Evolutionary conservation across 495 filamentous ascomycete species (phyloP), one percentile per base, ranked within the genome.

Genomic region (Trichocladium uniseriatum): DNA sequence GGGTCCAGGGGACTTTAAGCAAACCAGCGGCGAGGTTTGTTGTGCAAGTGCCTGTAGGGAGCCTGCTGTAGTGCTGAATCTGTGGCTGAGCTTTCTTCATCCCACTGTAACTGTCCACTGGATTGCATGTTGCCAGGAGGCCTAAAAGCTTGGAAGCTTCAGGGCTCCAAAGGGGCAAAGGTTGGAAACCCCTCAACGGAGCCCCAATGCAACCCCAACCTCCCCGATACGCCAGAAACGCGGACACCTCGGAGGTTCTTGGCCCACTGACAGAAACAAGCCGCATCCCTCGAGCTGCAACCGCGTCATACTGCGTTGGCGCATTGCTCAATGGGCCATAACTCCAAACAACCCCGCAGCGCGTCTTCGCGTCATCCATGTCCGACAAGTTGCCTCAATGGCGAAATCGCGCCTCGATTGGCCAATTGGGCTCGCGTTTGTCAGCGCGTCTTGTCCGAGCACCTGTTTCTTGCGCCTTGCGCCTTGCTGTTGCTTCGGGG

Each of bases 321-420:
- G 18, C 36, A 16, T 41, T 14, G 14, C 13, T 16, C 20, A 3
- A n/a, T 2, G 32, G 45, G 31, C 38, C 38, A 41, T 35, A 38
- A 45, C 45, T 38, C 39, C 45, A 49, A 19, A 22, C 48, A 43
- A 44, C 43, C 49, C 32, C 48, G 43, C 44, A 56, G 32, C 57
- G 53, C 57, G 57, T 56, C 48, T 38, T 53, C 53, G 43, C 51
- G 50, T 52, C 35, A 43, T 19, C 48, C 44, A 29, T 48, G 48
- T 42, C 34, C 20, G 16, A 46, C 7, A 29, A 29, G 5, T 29
- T 29, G 27, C 5, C 18, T 46, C 34, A 31, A 5, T 46, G 22
- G 16, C 27, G 21, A 28, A 21, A 34, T 44, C 43, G 47, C 8
- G 22, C 42, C 15, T 49, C 49, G 10, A 58, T 58, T 58, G 55